Percentiles rank a stretch among this genome's conserved stretches.
Conservation (phyloP, 495 filamentous ascomycete species). For the Aspergillus carlsbadensis region DNA sequence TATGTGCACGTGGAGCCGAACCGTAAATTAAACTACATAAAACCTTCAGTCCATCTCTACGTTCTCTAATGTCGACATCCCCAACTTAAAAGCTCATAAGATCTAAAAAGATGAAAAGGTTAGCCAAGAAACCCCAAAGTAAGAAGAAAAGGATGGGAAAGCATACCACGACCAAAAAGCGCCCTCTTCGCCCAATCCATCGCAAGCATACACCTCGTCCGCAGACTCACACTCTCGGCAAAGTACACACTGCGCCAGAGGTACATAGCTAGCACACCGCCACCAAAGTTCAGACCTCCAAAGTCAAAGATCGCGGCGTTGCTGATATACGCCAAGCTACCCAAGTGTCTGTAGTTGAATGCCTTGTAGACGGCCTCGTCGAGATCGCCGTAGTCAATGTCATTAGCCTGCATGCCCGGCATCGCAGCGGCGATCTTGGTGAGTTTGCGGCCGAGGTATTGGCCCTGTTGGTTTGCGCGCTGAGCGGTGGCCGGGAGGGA, state of each 20-base stretch:
- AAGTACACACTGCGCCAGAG: slow-evolving; percentile 97
- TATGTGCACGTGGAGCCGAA: neutral
- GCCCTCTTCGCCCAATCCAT: slow-evolving; percentile 99
- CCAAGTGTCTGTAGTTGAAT: slow-evolving; percentile 91
- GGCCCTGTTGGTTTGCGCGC: slow-evolving; percentile 92
- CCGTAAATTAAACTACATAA: neutral
- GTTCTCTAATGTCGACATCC: neutral
- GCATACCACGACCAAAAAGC: slow-evolving; percentile 91
- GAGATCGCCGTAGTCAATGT: slow-evolving; percentile 82
- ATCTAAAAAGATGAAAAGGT: slow-evolving; percentile 39
- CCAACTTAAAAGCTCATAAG: slow-evolving; percentile 62
- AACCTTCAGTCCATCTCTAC: neutral
- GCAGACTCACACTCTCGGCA: slow-evolving; percentile 91
- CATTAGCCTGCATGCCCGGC: slow-evolving; percentile 73
- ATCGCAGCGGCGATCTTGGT: slow-evolving; percentile 83
- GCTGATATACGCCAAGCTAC: slow-evolving; percentile 91
- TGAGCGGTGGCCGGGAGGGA: slow-evolving; percentile 90
- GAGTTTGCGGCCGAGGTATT: slow-evolving; percentile 91
- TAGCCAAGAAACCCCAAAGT: slow-evolving; percentile 1
- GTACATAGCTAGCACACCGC: slow-evolving; percentile 92
- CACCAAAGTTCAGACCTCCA: slow-evolving; percentile 72
- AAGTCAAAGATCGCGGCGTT: slow-evolving; percentile 95
- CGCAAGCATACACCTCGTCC: slow-evolving; percentile 84
- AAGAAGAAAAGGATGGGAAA: neutral
- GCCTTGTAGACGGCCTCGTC: slow-evolving; percentile 94